Evolutionary conservation across 441 rosid species (phyloP).

Genomic region (Theobroma grandiflorum): DNA sequence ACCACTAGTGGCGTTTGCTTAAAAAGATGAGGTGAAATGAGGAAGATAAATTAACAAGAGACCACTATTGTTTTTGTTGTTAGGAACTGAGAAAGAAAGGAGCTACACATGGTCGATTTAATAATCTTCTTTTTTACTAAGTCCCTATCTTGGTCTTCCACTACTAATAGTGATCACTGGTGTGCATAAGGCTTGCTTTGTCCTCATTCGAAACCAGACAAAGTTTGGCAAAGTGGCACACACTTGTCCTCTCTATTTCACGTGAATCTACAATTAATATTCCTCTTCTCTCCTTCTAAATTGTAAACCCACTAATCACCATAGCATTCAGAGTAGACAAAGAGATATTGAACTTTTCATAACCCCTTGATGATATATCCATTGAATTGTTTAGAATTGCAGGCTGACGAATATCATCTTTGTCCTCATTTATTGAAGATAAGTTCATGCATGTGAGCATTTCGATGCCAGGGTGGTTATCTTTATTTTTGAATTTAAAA

Average conservation of each 20-base stretch:
- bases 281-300: not conserved
- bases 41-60: not conserved
- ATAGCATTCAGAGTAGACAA: not conserved
- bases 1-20: not conserved
- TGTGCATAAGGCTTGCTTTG: slow-evolving; percentile 1
- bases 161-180: not conserved
- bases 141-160: not conserved
- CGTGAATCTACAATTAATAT: slow-evolving; percentile 16
- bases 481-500: no score
- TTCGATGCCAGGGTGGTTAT: no score
- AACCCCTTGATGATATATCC: no score
- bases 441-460: no score
- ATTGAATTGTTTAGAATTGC: no score
- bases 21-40: slow-evolving; percentile 8
- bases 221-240: not conserved
- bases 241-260: not conserved
- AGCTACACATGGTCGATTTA: not conserved
- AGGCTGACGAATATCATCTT: no score
- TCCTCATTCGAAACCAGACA: slow-evolving; percentile 3
- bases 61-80: not conserved
- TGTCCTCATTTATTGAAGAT: no score
- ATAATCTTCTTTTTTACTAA: not conserved
- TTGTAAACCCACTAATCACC: not conserved
- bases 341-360: not conserved
- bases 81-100: not conserved